phyloP scores from a whole-genome alignment of 306 rosid genomes.

The Cucurbita argyrosperma region DNA sequence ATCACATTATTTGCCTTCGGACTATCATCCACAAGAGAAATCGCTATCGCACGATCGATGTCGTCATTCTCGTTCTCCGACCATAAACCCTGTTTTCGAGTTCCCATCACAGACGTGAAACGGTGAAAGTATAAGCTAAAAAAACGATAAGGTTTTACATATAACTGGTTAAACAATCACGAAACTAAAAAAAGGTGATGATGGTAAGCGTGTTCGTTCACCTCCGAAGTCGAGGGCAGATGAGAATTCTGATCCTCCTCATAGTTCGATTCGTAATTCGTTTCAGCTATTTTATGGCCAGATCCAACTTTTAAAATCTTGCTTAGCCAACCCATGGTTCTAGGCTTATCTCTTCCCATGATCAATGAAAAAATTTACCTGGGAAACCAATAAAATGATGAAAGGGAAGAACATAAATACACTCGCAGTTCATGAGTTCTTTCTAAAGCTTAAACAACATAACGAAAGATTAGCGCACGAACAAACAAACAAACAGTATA shows the following conservation, averaged over 20 bases:
- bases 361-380: conserved; percentile 4
- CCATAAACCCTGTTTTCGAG: conserved; percentile 58
- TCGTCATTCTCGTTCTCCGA: conserved; percentile 63
- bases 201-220: conserved; percentile 9
- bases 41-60: conserved; percentile 74
- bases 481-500: neutral
- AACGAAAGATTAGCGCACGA: no score
- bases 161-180: neutral
- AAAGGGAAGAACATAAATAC: neutral
- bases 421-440: neutral
- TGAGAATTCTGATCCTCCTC: conserved; percentile 39
- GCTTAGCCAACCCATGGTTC: conserved; percentile 14
- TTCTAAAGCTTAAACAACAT: neutral
- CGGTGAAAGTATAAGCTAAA: conserved; percentile 6
- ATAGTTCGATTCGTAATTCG: conserved; percentile 25
- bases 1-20: conserved; percentile 27
- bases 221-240: conserved; percentile 65
- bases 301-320: conserved; percentile 13
- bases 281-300: conserved; percentile 21
- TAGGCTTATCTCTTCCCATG: conserved; percentile 5
- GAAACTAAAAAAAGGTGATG: neutral
- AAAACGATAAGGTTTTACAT: neutral
- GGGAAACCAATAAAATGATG: conserved; percentile 2
- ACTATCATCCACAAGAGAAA: conserved; percentile 66
- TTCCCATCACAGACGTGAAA: conserved; percentile 11